Percentiles rank a stretch among this genome's conserved stretches.
phyloP scores from a whole-genome alignment of 257 asterid species.

The Gentiana dahurica region DNA sequence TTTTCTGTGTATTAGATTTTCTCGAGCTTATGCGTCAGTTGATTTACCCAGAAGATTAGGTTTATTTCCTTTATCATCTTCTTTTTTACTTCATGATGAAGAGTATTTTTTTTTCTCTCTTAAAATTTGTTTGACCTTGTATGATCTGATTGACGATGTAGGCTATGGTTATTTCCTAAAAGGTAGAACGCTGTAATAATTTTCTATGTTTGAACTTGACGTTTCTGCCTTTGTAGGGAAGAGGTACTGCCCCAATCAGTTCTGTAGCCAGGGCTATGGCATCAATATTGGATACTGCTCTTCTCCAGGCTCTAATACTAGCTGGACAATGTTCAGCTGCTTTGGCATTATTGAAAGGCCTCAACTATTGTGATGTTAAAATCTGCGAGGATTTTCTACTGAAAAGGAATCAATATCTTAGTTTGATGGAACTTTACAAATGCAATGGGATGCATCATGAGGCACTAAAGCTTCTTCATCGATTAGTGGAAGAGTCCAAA shows the following conservation, averaged over 20 bases:
- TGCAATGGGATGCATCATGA: conserved; percentile 79
- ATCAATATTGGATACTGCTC: conserved; percentile 80
- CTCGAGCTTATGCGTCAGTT: too few species aligned
- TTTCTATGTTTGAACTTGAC: conserved; percentile 9
- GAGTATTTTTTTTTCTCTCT: too few species aligned
- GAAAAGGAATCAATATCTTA: conserved; percentile 52
- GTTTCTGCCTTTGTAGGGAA: conserved; percentile 38
- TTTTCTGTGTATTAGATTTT: too few species aligned
- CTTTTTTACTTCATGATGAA: too few species aligned
- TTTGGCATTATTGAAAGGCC: conserved; percentile 65
- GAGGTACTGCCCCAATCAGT: conserved; percentile 47
- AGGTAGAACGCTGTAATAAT: too few species aligned
- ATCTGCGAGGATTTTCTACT: conserved; percentile 83
- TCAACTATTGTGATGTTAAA: conserved; percentile 70
- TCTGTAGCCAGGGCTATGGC: conserved; percentile 97
- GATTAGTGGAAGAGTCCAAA: conserved; percentile 74
- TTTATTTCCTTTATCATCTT: too few species aligned
- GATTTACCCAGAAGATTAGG: too few species aligned
- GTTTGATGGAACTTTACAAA: conserved; percentile 81
- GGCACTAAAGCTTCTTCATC: conserved; percentile 81
- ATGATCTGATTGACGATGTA: too few species aligned
- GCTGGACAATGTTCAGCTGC: conserved; percentile 92
- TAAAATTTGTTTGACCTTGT: too few species aligned
- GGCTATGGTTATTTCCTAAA: too few species aligned
- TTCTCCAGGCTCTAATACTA: conserved; percentile 76